Percentiles rank a stretch among this genome's conserved stretches.
These are phyloP conservation scores for Pholiota molesta DNA, from an alignment of 768 basidiomycete genomes.

Conservation along the genomic window DNA sequence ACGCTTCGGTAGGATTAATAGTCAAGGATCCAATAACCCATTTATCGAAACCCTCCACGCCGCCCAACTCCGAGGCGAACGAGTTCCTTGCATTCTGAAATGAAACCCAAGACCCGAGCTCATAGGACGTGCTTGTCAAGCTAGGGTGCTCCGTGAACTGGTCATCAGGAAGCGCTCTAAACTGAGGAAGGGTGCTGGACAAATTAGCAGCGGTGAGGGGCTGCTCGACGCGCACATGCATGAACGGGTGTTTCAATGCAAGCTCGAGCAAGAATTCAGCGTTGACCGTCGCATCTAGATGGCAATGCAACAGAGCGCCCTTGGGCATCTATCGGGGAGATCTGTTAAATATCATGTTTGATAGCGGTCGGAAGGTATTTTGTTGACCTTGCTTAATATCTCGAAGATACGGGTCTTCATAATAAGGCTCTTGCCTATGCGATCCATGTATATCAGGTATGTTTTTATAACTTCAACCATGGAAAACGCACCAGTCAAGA, in stretches of 20 bases:
- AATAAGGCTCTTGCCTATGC: constrained; percentile 56
- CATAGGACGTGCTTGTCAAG: constrained; percentile 48
- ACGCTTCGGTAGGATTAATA: constrained; percentile 74
- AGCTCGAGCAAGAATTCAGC: constrained; percentile 51
- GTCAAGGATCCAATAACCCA: constrained; percentile 64
- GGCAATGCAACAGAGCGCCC: constrained; percentile 73
- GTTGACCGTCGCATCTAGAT: constrained; percentile 76
- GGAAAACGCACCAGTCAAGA: constrained; percentile 57
- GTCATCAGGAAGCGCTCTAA: constrained; percentile 47
- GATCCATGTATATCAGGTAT: background rate
- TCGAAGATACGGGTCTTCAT: constrained; percentile 63
- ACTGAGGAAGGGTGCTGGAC: constrained; percentile 50
- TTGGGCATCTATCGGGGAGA: constrained; percentile 69
- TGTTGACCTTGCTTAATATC: constrained; percentile 57
- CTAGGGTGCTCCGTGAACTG: constrained; percentile 31
- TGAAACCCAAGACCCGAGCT: constrained; percentile 54
- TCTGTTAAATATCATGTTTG: background rate
- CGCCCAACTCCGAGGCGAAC: constrained; percentile 57
- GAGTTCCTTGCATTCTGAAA: constrained; percentile 52
- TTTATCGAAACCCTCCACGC: constrained; percentile 66
- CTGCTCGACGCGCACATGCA: constrained; percentile 58
- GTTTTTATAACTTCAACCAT: background rate
- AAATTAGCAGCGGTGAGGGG: constrained; percentile 44
- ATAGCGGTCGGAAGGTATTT: background rate
- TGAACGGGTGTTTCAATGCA: constrained; percentile 56